phyloP scores from a whole-genome alignment of 2,329 filamentous ascomycete genomes.

The Aureobasidium sp. region DNA sequence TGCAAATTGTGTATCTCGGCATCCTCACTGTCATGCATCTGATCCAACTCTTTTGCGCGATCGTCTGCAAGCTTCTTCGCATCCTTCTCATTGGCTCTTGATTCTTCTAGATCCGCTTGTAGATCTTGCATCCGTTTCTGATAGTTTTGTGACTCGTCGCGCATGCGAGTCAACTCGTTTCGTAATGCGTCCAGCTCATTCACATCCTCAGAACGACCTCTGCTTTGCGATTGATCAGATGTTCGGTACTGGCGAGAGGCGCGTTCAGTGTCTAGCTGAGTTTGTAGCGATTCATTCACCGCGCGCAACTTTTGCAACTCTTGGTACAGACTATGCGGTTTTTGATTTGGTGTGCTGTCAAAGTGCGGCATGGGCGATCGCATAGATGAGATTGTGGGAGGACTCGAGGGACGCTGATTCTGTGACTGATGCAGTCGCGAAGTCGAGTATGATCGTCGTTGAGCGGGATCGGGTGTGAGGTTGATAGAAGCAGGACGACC shows the following conservation, averaged over 20 bases:
- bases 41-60: constrained; percentile 14
- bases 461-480: constrained; percentile 9
- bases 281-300: constrained; percentile 21
- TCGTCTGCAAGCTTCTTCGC: background rate
- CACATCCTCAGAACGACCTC: constrained; percentile 15
- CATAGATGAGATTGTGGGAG: constrained; percentile 23
- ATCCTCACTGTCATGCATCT: constrained; percentile 19
- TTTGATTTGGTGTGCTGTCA: constrained; percentile 7
- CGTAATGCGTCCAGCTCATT: constrained; percentile 22
- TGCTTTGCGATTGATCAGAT: constrained; percentile 14
- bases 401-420: constrained; percentile 23
- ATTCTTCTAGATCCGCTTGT: constrained; percentile 5
- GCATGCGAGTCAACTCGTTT: constrained; percentile 16
- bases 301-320: constrained; percentile 18
- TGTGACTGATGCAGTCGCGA: constrained; percentile 3
- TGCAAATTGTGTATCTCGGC: constrained; percentile 18
- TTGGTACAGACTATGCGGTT: constrained; percentile 6
- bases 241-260: background rate
- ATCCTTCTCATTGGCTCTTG: background rate
- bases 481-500: constrained; percentile 18
- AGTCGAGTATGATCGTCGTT: constrained; percentile 12
- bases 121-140: constrained; percentile 14
- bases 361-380: constrained; percentile 20
- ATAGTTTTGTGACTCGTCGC: background rate
- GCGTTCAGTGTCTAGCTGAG: constrained; percentile 6